Percentiles rank a stretch among this genome's conserved stretches.
These are phyloP conservation scores for Cryphonectria nitschkei DNA, from an alignment of 2,329 filamentous ascomycete species.

Conservation along the genomic window DNA sequence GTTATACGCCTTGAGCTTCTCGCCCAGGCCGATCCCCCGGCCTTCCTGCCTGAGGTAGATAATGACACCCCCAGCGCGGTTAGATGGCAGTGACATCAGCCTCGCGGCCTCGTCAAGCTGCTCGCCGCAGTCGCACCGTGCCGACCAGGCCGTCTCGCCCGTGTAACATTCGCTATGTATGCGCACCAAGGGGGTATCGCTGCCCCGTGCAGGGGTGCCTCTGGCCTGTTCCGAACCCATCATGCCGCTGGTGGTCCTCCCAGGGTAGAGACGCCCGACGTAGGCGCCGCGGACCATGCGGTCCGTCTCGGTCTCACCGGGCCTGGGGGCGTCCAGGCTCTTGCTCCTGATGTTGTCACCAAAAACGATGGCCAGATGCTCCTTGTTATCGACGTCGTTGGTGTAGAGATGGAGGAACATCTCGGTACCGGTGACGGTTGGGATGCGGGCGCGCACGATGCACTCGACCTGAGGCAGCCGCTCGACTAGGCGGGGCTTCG, in stretches of 20 bases:
- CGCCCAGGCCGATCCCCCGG: slow-evolving; percentile 88
- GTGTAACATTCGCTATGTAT: slow-evolving; percentile 99
- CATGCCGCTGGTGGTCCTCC: slow-evolving; percentile 75
- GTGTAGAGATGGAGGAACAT: slow-evolving; percentile 97
- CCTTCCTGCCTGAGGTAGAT: slow-evolving; percentile 96
- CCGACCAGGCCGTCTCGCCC: slow-evolving; percentile 97
- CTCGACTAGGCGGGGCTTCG: slow-evolving; percentile 72
- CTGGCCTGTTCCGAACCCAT: slow-evolving; percentile 36
- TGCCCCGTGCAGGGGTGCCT: background rate
- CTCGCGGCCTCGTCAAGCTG: slow-evolving; percentile 95
- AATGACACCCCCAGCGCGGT: slow-evolving; percentile 78
- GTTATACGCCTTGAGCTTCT: slow-evolving; percentile 98
- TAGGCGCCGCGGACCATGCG: slow-evolving; percentile 96
- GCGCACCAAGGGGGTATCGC: slow-evolving; percentile 70
- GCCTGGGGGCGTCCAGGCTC: slow-evolving; percentile 70
- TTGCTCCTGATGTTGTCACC: slow-evolving; percentile 79
- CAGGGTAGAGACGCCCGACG: slow-evolving; percentile 83
- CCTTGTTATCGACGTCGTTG: slow-evolving; percentile 91
- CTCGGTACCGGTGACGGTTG: slow-evolving; percentile 86
- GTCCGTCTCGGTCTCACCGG: slow-evolving; percentile 83
- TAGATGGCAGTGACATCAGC: slow-evolving; percentile 77
- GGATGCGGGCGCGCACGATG: slow-evolving; percentile 91
- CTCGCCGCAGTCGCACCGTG: slow-evolving; percentile 95
- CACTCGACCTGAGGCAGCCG: slow-evolving; percentile 86
- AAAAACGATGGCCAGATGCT: slow-evolving; percentile 97